These are phyloP conservation scores for Penicillium fimorum DNA, from an alignment of 495 filamentous ascomycete species.

Conservation along the genomic window DNA sequence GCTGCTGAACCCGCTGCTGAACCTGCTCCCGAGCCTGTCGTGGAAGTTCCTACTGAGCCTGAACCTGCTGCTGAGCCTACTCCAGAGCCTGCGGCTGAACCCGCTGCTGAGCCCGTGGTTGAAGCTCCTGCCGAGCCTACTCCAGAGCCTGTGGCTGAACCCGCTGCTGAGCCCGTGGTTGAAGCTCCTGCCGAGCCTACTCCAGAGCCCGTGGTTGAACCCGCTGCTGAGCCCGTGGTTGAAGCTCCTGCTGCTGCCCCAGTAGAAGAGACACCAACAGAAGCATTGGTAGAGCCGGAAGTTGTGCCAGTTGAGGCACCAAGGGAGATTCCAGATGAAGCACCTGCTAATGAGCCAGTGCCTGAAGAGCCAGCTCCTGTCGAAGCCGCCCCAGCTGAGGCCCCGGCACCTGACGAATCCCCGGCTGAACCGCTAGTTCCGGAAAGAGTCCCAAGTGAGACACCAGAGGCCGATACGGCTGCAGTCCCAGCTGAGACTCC, in stretches of 20 bases:
- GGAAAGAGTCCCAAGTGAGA: constrained; percentile 1
- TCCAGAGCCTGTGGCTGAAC: too few species aligned
- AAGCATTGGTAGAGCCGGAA: constrained; percentile 14
- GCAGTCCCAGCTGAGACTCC: constrained; percentile 7
- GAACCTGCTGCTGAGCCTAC: constrained; percentile 7
- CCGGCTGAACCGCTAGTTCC: constrained; percentile 8
- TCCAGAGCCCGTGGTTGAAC: background rate
- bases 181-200: constrained; percentile 1
- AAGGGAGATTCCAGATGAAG: constrained; percentile 5
- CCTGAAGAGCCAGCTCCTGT: constrained; percentile 16
- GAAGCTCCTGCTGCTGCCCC: constrained; percentile 10
- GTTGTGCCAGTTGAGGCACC: constrained; percentile 14
- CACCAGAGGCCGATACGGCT: constrained; percentile 1
- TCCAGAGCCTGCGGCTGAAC: background rate
- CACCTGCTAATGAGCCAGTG: constrained; percentile 7
- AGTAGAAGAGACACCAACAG: constrained; percentile 14
- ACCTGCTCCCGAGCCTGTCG: too few species aligned
- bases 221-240: background rate
- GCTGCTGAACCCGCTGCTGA: constrained; percentile 6
- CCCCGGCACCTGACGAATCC: constrained; percentile 1
- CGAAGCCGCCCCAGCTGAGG: constrained; percentile 9
- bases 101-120: background rate
- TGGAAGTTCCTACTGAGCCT: too few species aligned
- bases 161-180: constrained; percentile 1
- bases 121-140: constrained; percentile 1